Percentiles rank a stretch among this genome's conserved stretches.
Evolutionary conservation across 2,329 filamentous ascomycete genomes (phyloP).

Genomic region (Mycocentrospora acerina): DNA sequence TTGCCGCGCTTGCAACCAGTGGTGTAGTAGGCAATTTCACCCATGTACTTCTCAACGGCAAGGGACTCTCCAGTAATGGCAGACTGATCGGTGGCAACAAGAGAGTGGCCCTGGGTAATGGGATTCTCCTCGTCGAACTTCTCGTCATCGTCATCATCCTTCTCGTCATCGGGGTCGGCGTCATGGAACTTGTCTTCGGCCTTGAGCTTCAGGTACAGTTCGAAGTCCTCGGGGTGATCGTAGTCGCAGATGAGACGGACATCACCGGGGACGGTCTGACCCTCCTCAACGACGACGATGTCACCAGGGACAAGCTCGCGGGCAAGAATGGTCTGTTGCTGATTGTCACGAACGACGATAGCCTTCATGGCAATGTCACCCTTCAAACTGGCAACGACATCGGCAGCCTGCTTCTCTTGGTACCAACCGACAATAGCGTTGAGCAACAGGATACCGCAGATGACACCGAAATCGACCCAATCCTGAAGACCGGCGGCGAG

Average conservation of each 20-base stretch:
- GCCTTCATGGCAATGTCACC: slow-evolving; percentile 78
- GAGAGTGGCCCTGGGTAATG: slow-evolving; percentile 63
- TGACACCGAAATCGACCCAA: slow-evolving; percentile 75
- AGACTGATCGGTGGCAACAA: slow-evolving; percentile 75
- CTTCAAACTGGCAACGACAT: slow-evolving; percentile 66
- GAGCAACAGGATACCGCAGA: slow-evolving; percentile 71
- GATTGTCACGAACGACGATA: slow-evolving; percentile 66
- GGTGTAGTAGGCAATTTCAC: slow-evolving; percentile 74
- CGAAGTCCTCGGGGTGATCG: slow-evolving; percentile 66
- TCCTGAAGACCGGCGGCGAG: slow-evolving; percentile 73
- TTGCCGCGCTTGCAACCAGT: slow-evolving; percentile 81
- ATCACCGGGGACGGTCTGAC: slow-evolving; percentile 69
- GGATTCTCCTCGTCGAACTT: slow-evolving; percentile 56
- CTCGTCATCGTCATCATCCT: slow-evolving; percentile 62
- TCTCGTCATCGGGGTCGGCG: slow-evolving; percentile 61
- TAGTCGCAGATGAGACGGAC: slow-evolving; percentile 73
- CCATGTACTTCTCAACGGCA: slow-evolving; percentile 78
- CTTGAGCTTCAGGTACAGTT: slow-evolving; percentile 65
- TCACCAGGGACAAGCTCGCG: slow-evolving; percentile 76
- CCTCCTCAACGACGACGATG: slow-evolving; percentile 73
- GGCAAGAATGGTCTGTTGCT: slow-evolving; percentile 68
- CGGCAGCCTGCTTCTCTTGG: slow-evolving; percentile 77
- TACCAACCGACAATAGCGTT: slow-evolving; percentile 80
- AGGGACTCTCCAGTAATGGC: slow-evolving; percentile 81
- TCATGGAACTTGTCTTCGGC: slow-evolving; percentile 55